Conservation (phyloP, 352 stramenopile species). For the Aphanomyces euteiches region DNA sequence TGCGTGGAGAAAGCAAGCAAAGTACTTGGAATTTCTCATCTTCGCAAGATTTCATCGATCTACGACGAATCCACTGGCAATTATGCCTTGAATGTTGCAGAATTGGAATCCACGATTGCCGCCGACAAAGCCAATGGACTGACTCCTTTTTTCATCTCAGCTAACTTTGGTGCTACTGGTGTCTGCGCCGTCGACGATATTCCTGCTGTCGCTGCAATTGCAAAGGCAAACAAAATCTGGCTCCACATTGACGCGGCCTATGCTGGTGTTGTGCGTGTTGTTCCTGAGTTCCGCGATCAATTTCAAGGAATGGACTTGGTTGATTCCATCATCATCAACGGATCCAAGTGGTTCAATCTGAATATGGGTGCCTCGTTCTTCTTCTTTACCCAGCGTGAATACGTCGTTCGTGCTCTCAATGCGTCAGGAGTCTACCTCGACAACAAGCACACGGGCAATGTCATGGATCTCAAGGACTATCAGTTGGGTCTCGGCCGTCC, state of each 20-base stretch:
- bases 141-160: constrained; percentile 56
- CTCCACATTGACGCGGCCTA: constrained; percentile 65
- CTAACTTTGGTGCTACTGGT: constrained; percentile 61
- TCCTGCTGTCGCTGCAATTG: constrained; percentile 41
- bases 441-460: constrained; percentile 58
- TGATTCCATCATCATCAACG: constrained; percentile 69
- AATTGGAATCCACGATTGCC: constrained; percentile 12
- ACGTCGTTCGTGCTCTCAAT: constrained; percentile 51
- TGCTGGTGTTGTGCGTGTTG: constrained; percentile 48
- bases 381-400: constrained; percentile 57
- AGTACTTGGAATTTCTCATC: constrained; percentile 55
- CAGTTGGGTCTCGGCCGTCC: constrained; percentile 63
- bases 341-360: constrained; percentile 73
- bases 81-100: constrained; percentile 50
- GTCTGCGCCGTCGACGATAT: constrained; percentile 57
- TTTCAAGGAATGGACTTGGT: constrained; percentile 52
- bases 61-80: constrained; percentile 50
- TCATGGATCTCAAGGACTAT: constrained; percentile 68
- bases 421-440: constrained; percentile 67
- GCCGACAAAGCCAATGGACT: constrained; percentile 45
- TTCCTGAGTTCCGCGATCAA: constrained; percentile 51
- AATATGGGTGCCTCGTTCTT: constrained; percentile 62
- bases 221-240: constrained; percentile 46
- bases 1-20: constrained; percentile 66
- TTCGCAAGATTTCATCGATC: constrained; percentile 50